Evolutionary conservation across 2,329 filamentous ascomycete species (phyloP), one percentile per base, ranked within the genome.

Genomic region (Fusarium irregulare): DNA sequence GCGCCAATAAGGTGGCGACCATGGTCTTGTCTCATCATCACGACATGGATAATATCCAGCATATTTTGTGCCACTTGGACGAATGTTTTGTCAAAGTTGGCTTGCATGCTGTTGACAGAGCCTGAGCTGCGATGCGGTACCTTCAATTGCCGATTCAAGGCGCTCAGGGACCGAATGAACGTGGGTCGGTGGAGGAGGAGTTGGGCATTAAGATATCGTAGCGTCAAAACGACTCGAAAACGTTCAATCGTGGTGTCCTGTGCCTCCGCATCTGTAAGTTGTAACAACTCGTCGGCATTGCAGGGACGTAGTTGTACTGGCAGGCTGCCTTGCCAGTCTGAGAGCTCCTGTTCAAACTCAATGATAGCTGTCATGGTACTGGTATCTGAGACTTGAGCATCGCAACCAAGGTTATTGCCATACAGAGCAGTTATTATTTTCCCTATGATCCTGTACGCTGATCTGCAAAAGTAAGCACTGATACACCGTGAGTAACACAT

Each of bases 321-420:
- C 3, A 62, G n/a, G 10, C 7, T 23, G 5, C 16, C 30, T 6
- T 64, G 63, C 70, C 70, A 72, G 16, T 69, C 66, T 8, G 56
- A 49, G 0, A 72, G 47, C 6, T 72, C 66, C 9, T 72, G 70
- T 21, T 55, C 62, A 37, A 72, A 32, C 5, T 64, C 62, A 4
- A 72, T 51, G 3, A 62, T 20, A 23, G 62, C 14, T 42, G 62
- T 18, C 56, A 62, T 53, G 10, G 62, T 64, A 3, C 58, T 45
- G 14, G 62, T 66, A 9, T 44, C 28, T 10, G 58, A 27, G 13
- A 55, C 4, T 7, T 62, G 59, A 1, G 51, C 34, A 4, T 70
- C 68, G 0, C 65, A 70, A 4, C 68, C 70, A 0, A 72, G 47
- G 9, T 72, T 72, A 4, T 53, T 49, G 9, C 63, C 68, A 30